These are phyloP conservation scores for Leishmania tropica DNA, from an alignment of 208 protist species.

Conservation along the genomic window DNA sequence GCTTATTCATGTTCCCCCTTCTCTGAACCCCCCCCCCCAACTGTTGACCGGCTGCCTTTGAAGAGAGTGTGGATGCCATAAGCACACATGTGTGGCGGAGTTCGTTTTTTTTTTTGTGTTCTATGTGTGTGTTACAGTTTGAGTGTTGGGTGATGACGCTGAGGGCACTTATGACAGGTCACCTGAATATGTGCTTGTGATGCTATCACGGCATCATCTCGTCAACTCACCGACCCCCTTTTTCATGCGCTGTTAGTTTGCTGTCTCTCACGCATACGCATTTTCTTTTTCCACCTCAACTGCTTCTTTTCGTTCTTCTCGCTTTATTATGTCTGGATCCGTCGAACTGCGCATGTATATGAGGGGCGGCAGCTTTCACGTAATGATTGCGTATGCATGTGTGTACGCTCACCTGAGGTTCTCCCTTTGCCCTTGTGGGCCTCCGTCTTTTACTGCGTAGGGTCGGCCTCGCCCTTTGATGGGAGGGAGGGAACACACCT, in stretches of 20 bases:
- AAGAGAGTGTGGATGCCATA: not conserved
- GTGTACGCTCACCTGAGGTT: not conserved
- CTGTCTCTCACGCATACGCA: not conserved
- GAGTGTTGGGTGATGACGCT: too few species aligned
- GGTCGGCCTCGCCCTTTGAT: too few species aligned
- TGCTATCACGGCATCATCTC: not conserved
- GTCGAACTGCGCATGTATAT: not conserved
- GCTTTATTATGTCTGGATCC: not conserved
- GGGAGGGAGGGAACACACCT: not conserved
- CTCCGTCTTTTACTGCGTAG: slow-evolving; percentile 14
- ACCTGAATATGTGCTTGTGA: not conserved
- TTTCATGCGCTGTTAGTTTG: not conserved
- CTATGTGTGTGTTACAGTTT: not conserved
- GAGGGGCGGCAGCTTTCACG: not conserved
- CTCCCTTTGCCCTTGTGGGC: slow-evolving; percentile 4
- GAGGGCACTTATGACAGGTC: not conserved
- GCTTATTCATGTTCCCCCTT: not conserved
- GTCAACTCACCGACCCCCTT: not conserved
- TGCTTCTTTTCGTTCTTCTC: slow-evolving; percentile 2
- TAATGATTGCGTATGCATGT: not conserved
- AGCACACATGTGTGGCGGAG: not conserved
- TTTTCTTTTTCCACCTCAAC: not conserved
- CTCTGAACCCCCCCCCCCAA: not conserved
- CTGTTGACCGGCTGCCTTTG: not conserved
- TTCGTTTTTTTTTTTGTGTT: not conserved